Evolutionary conservation across 208 protist species (phyloP), one percentile per base, ranked within the genome.

Genomic region (Trypanosoma conorhini): DNA sequence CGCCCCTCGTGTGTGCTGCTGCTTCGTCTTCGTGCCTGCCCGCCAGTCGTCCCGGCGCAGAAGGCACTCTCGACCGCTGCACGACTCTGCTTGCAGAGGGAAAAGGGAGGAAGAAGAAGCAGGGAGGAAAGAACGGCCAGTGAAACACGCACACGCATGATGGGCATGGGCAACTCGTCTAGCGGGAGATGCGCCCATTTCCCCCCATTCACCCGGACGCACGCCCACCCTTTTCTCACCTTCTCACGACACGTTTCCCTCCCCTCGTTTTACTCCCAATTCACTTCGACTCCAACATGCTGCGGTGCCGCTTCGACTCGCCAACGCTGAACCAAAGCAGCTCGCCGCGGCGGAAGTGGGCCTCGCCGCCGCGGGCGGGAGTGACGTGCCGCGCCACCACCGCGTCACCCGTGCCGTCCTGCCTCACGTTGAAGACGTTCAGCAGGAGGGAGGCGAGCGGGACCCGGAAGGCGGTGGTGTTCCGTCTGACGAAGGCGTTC

Each of bases 311-410:
- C 40, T 76, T 70, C 3, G 73, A 71, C 3, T 77, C 67, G 13
- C 79, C 74, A 10, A 83, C 56, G 24, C 12, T 57, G 35, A 64
- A 66, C 79, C 79, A 83, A 3, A 70, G 64, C 22, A 83, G 50
- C 28, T 68, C 50, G 17, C 79, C 79, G 35, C 51, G 44, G 1
- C 74, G 67, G n/a, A 30, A 66, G 22, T 72, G 64, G 33, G 50
- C 26, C 56, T 77, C 66, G 13, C 51, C 38, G 52, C 8, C 3
- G 54, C 60, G 48, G 42, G 46, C 58, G 8, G 35, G 30, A 19
- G 42, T 68, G 22, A 70, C 61, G 52, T 64, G n/a, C 10, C 26
- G 56, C 33, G 54, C 52, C 35, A 52, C 42, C 55, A 33, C 57
- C 13, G 21, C 50, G 46, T n/a, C 40, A 0, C 26, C 51, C 0